Evolutionary conservation across 148 eudicot genomes (phyloP).

Genomic region (Chenopodium formosanum): DNA sequence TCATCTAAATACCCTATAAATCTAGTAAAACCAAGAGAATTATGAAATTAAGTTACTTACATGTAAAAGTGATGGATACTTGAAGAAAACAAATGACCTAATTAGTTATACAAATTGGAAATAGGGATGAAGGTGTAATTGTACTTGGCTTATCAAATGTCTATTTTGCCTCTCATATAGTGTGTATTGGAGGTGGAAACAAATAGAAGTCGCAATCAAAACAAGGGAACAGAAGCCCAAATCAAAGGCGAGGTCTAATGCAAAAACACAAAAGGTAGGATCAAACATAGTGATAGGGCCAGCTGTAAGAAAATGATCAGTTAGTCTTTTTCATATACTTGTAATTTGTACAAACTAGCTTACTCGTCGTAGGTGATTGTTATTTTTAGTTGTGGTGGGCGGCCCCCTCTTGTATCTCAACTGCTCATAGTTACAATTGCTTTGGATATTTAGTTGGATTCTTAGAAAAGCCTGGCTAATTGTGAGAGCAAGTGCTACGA

Average conservation of each 20-base stretch:
- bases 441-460: neutral
- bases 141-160: neutral
- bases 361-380: neutral
- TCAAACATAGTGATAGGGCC: constrained; percentile 6
- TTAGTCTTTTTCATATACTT: neutral
- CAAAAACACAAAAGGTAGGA: constrained; percentile 4
- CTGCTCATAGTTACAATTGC: neutral
- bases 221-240: constrained; percentile 11
- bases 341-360: too few relatives aligned
- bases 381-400: neutral
- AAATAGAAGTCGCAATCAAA: neutral
- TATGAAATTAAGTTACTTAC: too few relatives aligned
- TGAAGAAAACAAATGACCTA: too few relatives aligned
- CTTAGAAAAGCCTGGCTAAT: neutral
- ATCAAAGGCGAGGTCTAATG: neutral
- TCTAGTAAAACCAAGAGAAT: too few relatives aligned
- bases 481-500: too few relatives aligned
- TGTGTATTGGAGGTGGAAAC: neutral
- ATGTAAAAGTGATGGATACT: neutral
- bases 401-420: neutral
- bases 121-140: neutral
- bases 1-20: too few relatives aligned
- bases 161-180: neutral
- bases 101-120: too few relatives aligned
- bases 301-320: constrained; percentile 19